Percentiles rank a stretch among this genome's conserved stretches.
These are phyloP conservation scores for Asterionellopsis glacialis DNA, from an alignment of 108 stramenopile genomes.

Conservation along the genomic window DNA sequence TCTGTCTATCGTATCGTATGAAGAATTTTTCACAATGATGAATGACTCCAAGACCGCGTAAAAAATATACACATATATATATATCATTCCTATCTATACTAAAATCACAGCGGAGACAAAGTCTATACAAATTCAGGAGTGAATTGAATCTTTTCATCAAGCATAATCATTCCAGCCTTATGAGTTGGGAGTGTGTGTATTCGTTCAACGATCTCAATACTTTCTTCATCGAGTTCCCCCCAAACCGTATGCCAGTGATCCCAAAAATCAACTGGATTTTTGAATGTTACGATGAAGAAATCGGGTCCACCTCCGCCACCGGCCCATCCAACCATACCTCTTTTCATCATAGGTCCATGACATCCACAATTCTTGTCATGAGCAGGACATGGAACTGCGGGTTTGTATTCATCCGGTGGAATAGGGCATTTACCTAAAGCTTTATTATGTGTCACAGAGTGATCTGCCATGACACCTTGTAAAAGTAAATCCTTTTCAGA, in stretches of 20 bases:
- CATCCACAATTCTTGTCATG: slow-evolving; percentile 68
- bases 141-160: slow-evolving; percentile 6
- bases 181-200: slow-evolving; percentile 19
- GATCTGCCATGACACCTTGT: slow-evolving; percentile 53
- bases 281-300: slow-evolving; percentile 38
- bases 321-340: slow-evolving; percentile 51
- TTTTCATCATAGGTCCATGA: slow-evolving; percentile 44
- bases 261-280: slow-evolving; percentile 33
- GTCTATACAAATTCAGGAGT: no score
- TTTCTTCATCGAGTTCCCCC: slow-evolving; percentile 26
- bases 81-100: no score
- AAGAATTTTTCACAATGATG: no score
- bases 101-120: no score
- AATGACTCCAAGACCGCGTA: no score
- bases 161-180: slow-evolving; percentile 3
- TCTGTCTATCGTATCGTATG: no score
- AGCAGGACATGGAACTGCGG: slow-evolving; percentile 39
- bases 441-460: slow-evolving; percentile 15
- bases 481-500: slow-evolving; percentile 62
- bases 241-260: slow-evolving; percentile 38
- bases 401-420: slow-evolving; percentile 13
- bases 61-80: no score
- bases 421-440: slow-evolving; percentile 48
- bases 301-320: slow-evolving; percentile 35
- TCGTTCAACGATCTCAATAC: slow-evolving; percentile 19